These are phyloP conservation scores for Mrakia gelida DNA, from an alignment of 768 basidiomycete species.

Conservation along the genomic window DNA sequence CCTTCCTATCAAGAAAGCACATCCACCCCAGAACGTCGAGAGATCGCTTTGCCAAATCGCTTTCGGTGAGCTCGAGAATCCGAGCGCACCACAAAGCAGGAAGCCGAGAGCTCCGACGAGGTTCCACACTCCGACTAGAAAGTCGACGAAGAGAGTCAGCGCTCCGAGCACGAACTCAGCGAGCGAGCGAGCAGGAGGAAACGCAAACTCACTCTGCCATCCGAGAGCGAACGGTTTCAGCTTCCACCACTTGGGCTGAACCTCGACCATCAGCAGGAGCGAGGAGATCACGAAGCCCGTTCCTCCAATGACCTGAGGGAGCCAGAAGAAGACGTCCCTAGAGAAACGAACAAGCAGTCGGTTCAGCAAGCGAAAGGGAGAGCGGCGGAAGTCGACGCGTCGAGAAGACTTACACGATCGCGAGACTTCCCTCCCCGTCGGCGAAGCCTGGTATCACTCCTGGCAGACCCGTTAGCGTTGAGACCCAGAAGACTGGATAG, in stretches of 20 bases:
- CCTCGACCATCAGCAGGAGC: constrained; percentile 54
- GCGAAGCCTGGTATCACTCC: constrained; percentile 47
- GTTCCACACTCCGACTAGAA: constrained; percentile 55
- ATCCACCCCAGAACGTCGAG: constrained; percentile 53
- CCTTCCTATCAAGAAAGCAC: constrained; percentile 62
- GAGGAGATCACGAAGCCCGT: constrained; percentile 55
- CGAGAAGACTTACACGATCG: constrained; percentile 38
- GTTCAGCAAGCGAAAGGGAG: not conserved
- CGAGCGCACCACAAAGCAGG: constrained; percentile 57
- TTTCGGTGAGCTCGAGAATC: constrained; percentile 47
- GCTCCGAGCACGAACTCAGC: constrained; percentile 19
- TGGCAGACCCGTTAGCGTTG: constrained; percentile 49
- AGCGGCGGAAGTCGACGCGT: not conserved
- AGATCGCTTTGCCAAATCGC: constrained; percentile 55
- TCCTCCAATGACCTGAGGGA: constrained; percentile 62
- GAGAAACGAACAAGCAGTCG: not conserved
- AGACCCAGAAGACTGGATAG: constrained; percentile 56
- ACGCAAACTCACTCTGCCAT: constrained; percentile 52
- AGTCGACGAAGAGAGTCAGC: not conserved
- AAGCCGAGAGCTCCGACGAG: constrained; percentile 59
- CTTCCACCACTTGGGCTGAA: constrained; percentile 55
- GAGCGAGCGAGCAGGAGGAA: too few relatives aligned
- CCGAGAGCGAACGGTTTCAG: constrained; percentile 52
- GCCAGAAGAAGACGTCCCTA: constrained; percentile 56
- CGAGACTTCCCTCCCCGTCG: constrained; percentile 34